phyloP scores from a whole-genome alignment of 768 basidiomycete genomes.

The Leccinum incarnatum region DNA sequence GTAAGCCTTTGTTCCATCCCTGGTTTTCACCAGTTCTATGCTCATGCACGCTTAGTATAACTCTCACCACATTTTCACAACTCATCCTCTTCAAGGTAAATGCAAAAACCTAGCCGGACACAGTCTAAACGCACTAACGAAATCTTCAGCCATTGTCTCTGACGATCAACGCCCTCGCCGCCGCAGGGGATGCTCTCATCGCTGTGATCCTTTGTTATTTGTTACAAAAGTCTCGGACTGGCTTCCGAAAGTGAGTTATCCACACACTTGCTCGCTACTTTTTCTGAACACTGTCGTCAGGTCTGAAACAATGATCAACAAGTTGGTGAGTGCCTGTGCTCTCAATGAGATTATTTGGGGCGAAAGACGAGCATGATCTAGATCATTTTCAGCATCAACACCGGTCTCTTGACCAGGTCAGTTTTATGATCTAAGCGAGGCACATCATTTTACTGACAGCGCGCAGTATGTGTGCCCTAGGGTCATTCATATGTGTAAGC shows the following conservation, averaged over 20 bases:
- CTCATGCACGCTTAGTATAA: constrained; percentile 36
- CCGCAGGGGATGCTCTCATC: constrained; percentile 49
- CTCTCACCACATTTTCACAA: constrained; percentile 39
- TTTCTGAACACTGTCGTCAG: constrained; percentile 9
- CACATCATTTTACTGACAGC: constrained; percentile 4
- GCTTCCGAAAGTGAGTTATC: constrained; percentile 42
- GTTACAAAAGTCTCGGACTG: constrained; percentile 48
- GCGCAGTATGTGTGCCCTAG: constrained; percentile 47
- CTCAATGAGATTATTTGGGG: background rate
- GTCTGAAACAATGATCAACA: constrained; percentile 53
- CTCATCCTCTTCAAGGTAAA: constrained; percentile 43
- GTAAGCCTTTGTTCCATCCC: constrained; percentile 26
- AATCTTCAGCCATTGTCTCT: constrained; percentile 38
- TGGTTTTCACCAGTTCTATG: background rate
- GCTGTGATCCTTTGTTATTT: constrained; percentile 44
- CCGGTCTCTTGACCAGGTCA: constrained; percentile 33
- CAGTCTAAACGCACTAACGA: background rate
- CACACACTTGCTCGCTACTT: no score
- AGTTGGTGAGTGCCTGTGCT: constrained; percentile 26
- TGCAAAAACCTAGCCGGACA: background rate
- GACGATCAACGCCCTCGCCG: constrained; percentile 50
- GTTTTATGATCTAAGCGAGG: background rate
- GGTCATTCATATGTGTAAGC: constrained; percentile 51
- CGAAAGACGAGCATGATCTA: constrained; percentile 4
- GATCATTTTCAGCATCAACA: constrained; percentile 57